Evolutionary conservation across 2,329 filamentous ascomycete species (phyloP), one percentile per base, ranked within the genome.

Genomic region (Nemania abortiva): DNA sequence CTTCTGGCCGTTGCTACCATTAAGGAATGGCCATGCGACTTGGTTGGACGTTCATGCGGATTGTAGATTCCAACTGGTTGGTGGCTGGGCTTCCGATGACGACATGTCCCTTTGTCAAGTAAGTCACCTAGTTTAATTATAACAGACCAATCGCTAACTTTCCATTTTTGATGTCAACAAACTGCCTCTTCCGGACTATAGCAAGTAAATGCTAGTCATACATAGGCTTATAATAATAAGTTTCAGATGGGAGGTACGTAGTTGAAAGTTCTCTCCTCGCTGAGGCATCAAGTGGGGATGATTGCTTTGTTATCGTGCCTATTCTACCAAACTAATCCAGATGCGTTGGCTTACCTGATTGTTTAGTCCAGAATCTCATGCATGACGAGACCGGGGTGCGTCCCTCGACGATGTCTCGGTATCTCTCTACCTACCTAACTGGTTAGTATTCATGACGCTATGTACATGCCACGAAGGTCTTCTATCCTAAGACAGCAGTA

Each of bases 181-280:
- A 70, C 24, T 70, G 37, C 68, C 59, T 20, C 15, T 63, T 70
- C 20, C 27, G 64, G 68, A 60, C 56, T 34, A 53, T 47, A 63
- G 31, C 54, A 69, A 69, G 63, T 31, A 58, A 53, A 49, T 55
- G 27, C 55, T 13, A 29, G 13, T 18, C 18, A 42, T 11, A 18
- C 18, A 42, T 11, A 18, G 15, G 11, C 39, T 42, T 42, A 6
- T 24, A 47, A 56, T 57, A 22, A 27, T 45, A 34, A 39, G 3
- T 39, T 22, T 42, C 4, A 52, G 15, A 50, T 58, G 29, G 6
- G n/a, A 47, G 42, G 49, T 53, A 27, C 24, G 27, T n/a, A 29
- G 27, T 27, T 13, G 9, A 31, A 31, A 6, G n/a, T 53, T 22
- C 15, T 31, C 45, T 50, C 24, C 15, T 57, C 24, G 34, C 29